These are phyloP conservation scores for Neonectria magnoliae DNA, from an alignment of 2,329 filamentous ascomycete species.

Conservation along the genomic window DNA sequence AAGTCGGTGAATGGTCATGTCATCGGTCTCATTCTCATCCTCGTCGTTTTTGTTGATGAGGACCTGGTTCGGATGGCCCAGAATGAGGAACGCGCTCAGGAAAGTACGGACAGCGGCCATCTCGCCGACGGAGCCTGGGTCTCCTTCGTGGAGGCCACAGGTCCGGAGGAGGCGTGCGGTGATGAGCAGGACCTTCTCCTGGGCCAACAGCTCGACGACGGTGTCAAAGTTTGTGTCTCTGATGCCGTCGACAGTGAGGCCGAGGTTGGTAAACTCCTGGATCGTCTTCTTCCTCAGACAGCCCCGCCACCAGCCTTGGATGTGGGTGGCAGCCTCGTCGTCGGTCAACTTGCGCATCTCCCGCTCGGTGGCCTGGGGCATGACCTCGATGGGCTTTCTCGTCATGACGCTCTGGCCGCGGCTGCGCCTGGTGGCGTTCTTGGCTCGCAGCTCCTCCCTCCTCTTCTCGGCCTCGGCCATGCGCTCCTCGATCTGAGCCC, in stretches of 20 bases:
- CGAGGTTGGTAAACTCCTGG: slow-evolving; percentile 72
- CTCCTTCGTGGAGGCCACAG: slow-evolving; percentile 75
- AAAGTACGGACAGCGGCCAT: slow-evolving; percentile 80
- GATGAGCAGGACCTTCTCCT: slow-evolving; percentile 71
- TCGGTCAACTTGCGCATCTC: slow-evolving; percentile 59
- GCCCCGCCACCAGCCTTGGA: slow-evolving; percentile 77
- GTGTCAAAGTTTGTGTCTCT: slow-evolving; percentile 77
- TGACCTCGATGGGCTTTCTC: slow-evolving; percentile 60
- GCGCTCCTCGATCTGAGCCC: slow-evolving; percentile 81
- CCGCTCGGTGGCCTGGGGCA: slow-evolving; percentile 63
- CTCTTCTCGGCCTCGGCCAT: slow-evolving; percentile 80
- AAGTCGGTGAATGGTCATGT: slow-evolving; percentile 44
- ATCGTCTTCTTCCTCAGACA: slow-evolving; percentile 67
- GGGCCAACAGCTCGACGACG: slow-evolving; percentile 74
- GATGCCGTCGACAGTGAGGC: slow-evolving; percentile 76
- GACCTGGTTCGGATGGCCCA: slow-evolving; percentile 81
- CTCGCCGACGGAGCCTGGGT: slow-evolving; percentile 69
- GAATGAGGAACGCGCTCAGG: slow-evolving; percentile 80
- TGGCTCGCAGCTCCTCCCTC: slow-evolving; percentile 70
- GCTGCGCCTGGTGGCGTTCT: slow-evolving; percentile 61
- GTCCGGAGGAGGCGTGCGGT: slow-evolving; percentile 75
- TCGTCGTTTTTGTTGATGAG: slow-evolving; percentile 77
- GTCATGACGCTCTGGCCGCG: slow-evolving; percentile 62
- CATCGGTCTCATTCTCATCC: slow-evolving; percentile 62
- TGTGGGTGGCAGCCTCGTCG: slow-evolving; percentile 70